phyloP scores from a whole-genome alignment of 164 flowering plant species.

The Akebia trifoliata region DNA sequence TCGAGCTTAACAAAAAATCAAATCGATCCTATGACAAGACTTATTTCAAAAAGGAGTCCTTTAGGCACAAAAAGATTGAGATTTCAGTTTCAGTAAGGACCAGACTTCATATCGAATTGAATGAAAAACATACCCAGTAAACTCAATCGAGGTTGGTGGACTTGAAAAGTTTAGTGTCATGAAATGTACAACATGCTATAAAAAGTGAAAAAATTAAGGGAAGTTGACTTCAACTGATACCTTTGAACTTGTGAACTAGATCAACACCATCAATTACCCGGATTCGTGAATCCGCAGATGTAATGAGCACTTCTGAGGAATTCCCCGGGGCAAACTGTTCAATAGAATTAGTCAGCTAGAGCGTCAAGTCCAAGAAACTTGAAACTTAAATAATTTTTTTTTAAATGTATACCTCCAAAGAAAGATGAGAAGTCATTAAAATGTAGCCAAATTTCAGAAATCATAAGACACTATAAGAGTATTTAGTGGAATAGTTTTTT shows the following conservation, averaged over 20 bases:
- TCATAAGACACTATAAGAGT: not conserved
- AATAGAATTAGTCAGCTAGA: slow-evolving; percentile 11
- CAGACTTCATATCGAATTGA: no score
- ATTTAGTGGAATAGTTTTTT: not conserved
- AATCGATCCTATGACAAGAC: not conserved
- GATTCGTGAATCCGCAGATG: slow-evolving; percentile 93
- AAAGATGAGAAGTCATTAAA: not conserved
- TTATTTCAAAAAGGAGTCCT: not conserved
- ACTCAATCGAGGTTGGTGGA: no score
- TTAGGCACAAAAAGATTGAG: not conserved
- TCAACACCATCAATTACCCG: slow-evolving; percentile 83
- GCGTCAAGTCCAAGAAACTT: no score
- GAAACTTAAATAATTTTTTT: no score
- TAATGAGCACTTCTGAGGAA: slow-evolving; percentile 87
- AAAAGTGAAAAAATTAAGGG: not conserved
- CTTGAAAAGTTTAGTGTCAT: no score
- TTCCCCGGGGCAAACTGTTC: slow-evolving; percentile 92
- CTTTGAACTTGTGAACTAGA: slow-evolving; percentile 89
- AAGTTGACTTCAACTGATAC: slow-evolving; percentile 26
- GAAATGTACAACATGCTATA: not conserved
- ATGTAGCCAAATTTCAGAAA: no score
- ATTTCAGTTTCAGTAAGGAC: not conserved
- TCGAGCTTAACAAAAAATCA: not conserved
- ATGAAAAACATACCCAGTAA: no score
- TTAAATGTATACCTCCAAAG: no score